Conservation (phyloP, 345 rosid genomes). For the Erodium maritimum region DNA sequence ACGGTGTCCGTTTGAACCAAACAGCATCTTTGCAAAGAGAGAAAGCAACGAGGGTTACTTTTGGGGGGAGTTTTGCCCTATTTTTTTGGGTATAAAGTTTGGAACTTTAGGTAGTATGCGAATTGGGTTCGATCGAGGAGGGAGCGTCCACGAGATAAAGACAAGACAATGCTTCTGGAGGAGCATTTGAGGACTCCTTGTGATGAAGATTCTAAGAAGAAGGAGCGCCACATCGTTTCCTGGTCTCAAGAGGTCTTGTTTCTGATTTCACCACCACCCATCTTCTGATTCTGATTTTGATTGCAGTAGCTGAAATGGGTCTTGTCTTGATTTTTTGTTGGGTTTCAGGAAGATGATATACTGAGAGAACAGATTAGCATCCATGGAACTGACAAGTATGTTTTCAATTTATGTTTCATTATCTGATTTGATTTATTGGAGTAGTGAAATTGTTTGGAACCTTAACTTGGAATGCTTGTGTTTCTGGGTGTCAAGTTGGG, state of each 20-base stretch:
- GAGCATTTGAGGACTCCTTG: constrained; percentile 17
- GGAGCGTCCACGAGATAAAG: constrained; percentile 36
- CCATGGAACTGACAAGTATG: constrained; percentile 91
- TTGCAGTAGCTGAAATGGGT: constrained; percentile 1
- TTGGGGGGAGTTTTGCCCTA: not conserved
- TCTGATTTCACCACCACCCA: too few relatives aligned
- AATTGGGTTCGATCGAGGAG: constrained; percentile 18
- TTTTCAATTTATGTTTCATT: not conserved
- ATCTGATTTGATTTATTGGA: not conserved
- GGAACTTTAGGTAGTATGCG: constrained; percentile 8
- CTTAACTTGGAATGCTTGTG: constrained; percentile 3
- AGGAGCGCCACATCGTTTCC: constrained; percentile 78
- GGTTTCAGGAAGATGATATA: constrained; percentile 77
- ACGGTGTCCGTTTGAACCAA: constrained; percentile 32
- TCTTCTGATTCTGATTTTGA: constrained; percentile 8
- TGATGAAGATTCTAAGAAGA: constrained; percentile 68
- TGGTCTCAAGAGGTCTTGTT: constrained; percentile 60
- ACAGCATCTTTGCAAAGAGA: constrained; percentile 19
- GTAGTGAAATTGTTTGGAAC: constrained; percentile 7
- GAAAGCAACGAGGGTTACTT: not conserved
- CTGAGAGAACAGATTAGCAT: constrained; percentile 69
- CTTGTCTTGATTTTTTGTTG: constrained; percentile 14
- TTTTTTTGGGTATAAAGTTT: constrained; percentile 1
- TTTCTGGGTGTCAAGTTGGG: constrained; percentile 55
- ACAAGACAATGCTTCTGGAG: constrained; percentile 13